Evolutionary conservation across 768 basidiomycete genomes (phyloP).

Genomic region (Polyporus arcularius): DNA sequence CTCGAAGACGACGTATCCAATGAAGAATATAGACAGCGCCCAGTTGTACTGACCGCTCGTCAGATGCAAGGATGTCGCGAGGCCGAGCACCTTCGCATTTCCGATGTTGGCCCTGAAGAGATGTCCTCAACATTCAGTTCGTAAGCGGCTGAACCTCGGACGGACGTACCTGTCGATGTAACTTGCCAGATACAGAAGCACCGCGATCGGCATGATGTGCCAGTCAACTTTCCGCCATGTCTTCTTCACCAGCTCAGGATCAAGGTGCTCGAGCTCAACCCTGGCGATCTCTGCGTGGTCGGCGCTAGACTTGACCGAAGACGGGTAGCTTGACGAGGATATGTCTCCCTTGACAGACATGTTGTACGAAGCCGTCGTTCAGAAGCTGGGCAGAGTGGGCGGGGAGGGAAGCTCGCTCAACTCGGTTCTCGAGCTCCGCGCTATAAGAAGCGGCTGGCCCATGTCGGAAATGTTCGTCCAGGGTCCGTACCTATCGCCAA

Average conservation of each 20-base stretch:
- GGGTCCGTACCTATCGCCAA: neutral
- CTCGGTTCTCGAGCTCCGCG: neutral
- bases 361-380: neutral
- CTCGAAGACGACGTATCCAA: slow-evolving; percentile 44
- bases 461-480: neutral
- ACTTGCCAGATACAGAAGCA: slow-evolving; percentile 41
- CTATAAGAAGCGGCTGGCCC: slow-evolving; percentile 2
- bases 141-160: neutral
- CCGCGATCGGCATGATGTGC: slow-evolving; percentile 38
- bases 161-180: slow-evolving; percentile 27
- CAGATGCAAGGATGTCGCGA: slow-evolving; percentile 25
- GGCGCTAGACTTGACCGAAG: slow-evolving; percentile 11
- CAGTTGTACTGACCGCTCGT: slow-evolving; percentile 37
- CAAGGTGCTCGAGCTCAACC: slow-evolving; percentile 19
- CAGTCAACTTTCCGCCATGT: slow-evolving; percentile 34
- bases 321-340: slow-evolving; percentile 3
- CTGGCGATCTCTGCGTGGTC: slow-evolving; percentile 8
- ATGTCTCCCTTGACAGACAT: slow-evolving; percentile 10
- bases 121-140: neutral
- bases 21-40: slow-evolving; percentile 43
- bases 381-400: neutral
- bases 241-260: slow-evolving; percentile 21
- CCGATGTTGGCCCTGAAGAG: slow-evolving; percentile 33
- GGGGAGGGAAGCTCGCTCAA: neutral
- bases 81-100: slow-evolving; percentile 33